Evolutionary conservation across 805 yeast species (phyloP), one percentile per base, ranked within the genome.

Genomic region (Priceomyces haplophilus): DNA sequence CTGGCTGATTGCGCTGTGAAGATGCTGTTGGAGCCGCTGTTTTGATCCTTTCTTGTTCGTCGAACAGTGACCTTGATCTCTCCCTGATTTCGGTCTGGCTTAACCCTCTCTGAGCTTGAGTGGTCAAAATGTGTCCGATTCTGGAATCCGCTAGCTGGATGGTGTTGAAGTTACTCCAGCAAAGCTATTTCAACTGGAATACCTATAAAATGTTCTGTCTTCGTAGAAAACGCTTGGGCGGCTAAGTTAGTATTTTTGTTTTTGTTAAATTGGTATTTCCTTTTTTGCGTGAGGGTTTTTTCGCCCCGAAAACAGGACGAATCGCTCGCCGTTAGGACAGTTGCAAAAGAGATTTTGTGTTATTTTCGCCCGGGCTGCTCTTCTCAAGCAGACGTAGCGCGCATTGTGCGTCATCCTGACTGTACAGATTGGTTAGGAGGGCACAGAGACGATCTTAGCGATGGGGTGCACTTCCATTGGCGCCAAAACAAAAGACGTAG

Each of bases 101-200:
- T 27, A 11, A n/a, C 31, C 15, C 15, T 12, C 15, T 12, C 15
- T 27, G 31, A 27, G 31, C 11, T 27, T 27, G 31, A 27, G 8
- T 15, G 8, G n/a, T 27, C 31, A 27, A 15, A 27, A 27, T 27
- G 15, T 27, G n/a, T 27, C 31, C n/a, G 31, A 27, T n/a, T 6
- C 5, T 27, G 31, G 31, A 12, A 10, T n/a, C 15, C n/a, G 31
- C 31, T 10, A 6, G 31, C 31, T 27, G 31, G 31, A 10, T 27
- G n/a, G 11, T 6, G 31, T 27, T 27, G 31, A 27, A 4, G 31
- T 15, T 4, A 27, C 31, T 27, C 31, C 31, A 27, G 31, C 31
- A 27, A n/a, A 27, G 31, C 31, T 27, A 27, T 27, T 27, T 12
- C 31, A 27, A 27, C 31, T 27, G 31, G n/a, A 27, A 27, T 27